Evolutionary conservation across 2,329 filamentous ascomycete species (phyloP), one percentile per base, ranked within the genome.

Genomic region (Aspergillus sp.): DNA sequence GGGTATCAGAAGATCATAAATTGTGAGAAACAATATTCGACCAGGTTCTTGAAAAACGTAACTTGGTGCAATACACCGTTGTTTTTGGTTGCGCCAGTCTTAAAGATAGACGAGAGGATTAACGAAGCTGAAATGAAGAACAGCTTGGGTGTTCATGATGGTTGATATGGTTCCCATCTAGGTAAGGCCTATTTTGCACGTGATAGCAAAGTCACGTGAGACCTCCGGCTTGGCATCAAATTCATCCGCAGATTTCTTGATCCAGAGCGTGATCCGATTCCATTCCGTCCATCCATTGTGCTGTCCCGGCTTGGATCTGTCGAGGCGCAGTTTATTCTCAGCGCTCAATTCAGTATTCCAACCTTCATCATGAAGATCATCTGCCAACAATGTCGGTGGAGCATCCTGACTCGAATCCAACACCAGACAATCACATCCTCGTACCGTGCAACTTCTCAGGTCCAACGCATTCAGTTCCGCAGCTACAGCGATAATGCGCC

Each of bases 331-430:
- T 17, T 50, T 50, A 31, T 28, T 30, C 6, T 25, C 22, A 47
- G 23, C 23, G n/a, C 11, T 6, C 3, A 25, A 43, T 15, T 34
- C 7, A 48, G 15, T 17, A 13, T 25, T 23, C 17, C 28, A 13
- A 7, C 25, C 6, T 4, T 2, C 31, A 31, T 46, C 25, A 45
- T 25, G 41, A 65, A 56, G 55, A 80, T 79, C 77, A 77, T 80
- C 57, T 80, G 78, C 72, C 73, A 73, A 66, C 73, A 74, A 57
- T 80, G 78, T 65, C 77, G 78, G 51, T 75, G 73, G 17, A 73
- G 70, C 64, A 72, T 80, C 64, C 68, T 79, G 62, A 75, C 73
- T 48, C 77, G 76, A 60, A 68, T 79, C 28, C 72, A 74, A 58
- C 74, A 72, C 57, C 71, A 72, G 52, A 65, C 64, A 25, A 59